Percentiles rank a stretch among this genome's conserved stretches.
phyloP scores from a whole-genome alignment of 257 asterid genomes.

The Solanum neorickii region DNA sequence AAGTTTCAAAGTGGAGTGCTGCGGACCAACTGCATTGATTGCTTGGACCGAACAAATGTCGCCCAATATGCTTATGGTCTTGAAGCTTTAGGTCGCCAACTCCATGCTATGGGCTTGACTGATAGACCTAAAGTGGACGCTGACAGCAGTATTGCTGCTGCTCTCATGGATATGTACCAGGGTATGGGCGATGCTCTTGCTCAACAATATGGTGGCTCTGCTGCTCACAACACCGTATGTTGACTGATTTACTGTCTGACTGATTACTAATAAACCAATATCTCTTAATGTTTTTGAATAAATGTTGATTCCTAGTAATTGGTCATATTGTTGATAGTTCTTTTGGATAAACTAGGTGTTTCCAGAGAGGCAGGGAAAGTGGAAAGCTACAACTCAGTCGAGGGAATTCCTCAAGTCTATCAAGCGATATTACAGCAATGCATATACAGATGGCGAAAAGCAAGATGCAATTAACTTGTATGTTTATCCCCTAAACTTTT shows the following conservation, averaged over 20 bases:
- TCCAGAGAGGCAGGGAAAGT: slow-evolving; percentile 97
- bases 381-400: slow-evolving; percentile 98
- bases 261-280: background rate
- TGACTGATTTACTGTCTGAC: background rate
- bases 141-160: slow-evolving; percentile 96
- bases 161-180: slow-evolving; percentile 99
- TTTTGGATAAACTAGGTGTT: slow-evolving; percentile 47
- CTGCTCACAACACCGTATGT: slow-evolving; percentile 89
- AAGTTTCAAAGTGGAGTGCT: slow-evolving; percentile 88
- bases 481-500: slow-evolving; percentile 4
- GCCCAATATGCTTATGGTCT: slow-evolving; percentile 97
- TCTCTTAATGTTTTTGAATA: background rate
- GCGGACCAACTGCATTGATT: slow-evolving; percentile 97
- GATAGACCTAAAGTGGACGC: slow-evolving; percentile 85
- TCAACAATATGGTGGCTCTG: slow-evolving; percentile 98
- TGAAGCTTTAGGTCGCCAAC: slow-evolving; percentile 95
- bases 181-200: slow-evolving; percentile 99
- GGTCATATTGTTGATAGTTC: background rate
- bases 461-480: slow-evolving; percentile 99
- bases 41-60: slow-evolving; percentile 95
- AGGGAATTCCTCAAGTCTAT: slow-evolving; percentile 95
- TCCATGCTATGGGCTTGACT: slow-evolving; percentile 77
- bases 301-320: background rate
- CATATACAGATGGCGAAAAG: slow-evolving; percentile 98
- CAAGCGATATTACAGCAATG: slow-evolving; percentile 92